Base-by-base conservation (phyloP, 31 red algal species). In the Porphyra umbilicalis region DNA sequence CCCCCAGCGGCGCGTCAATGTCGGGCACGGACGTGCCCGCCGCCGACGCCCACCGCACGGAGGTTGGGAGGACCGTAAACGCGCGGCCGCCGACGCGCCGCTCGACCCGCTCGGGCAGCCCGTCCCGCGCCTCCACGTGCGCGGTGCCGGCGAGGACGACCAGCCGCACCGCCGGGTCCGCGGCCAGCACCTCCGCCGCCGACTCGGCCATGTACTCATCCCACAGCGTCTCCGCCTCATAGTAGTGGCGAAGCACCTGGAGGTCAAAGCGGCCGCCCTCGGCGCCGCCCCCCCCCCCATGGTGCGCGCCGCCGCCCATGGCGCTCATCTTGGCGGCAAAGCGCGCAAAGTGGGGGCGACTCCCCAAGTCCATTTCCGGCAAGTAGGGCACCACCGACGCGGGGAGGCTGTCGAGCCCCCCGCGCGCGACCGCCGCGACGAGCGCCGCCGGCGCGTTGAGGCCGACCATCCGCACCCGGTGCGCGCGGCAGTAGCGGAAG, bases 141-240 rank as follows among this genome's bases (percentile, higher is more conserved):
- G 82, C 94, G 68, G 83, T 82, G 33, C 94, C 94, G 38, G 91
- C 89, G 6, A 96, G 78, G 9, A 91, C 87, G 0, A 92, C 90
- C 36, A 96, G 77, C 85, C 87, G 68, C 9, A 79, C 76, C n/a
- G 57, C 78, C n/a, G 86, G 84, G 18, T 81, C 57, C 36, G 68
- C 40, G 6, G 84, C 29, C 37, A 96, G 76, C 25, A 81, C 85
- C 80, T 79, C 35, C 0, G 88, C 81, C 10, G 91, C 87, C 39
- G 87, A 90, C 37, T 96, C 88, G 35, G 85, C 88, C 94, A 96
- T 96, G 86, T 85, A 92, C 77, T 96, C 94, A 37, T 96, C 94
- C 94, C 94, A 96, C 5, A 96, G 38, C 8, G 87, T 85, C 39
- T 92, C 84, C 33, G 87, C 79, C 84, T 96, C 85, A 68, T 96